A percentile compares a stretch with the other conserved stretches of the same genome.
phyloP scores from a whole-genome alignment of 1,284 basidiomycete species.

The Neonothopanus nambi region DNA sequence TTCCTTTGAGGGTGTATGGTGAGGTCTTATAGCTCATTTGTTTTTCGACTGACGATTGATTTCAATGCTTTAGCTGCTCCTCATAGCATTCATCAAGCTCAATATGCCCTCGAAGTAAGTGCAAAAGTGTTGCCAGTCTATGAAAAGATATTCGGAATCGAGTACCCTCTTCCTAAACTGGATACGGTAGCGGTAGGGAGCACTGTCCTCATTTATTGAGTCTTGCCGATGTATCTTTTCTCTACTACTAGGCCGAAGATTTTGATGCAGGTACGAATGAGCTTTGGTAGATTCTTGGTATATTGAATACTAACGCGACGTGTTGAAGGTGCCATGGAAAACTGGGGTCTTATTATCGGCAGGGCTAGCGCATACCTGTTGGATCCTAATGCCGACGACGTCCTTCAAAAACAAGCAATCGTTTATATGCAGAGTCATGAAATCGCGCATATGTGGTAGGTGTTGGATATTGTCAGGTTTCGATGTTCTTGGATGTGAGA shows the following conservation, averaged over 20 bases:
- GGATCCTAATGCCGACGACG: conserved; percentile 77
- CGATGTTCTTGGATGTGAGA: no score
- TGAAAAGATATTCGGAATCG: conserved; percentile 89
- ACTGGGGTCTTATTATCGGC: conserved; percentile 94
- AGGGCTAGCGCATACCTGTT: conserved; percentile 83
- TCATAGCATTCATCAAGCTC: conserved; percentile 81
- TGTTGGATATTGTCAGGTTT: conserved; percentile 9
- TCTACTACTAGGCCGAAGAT: conserved; percentile 75
- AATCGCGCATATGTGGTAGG: conserved; percentile 81
- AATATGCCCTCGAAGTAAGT: conserved; percentile 89
- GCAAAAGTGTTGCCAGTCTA: conserved; percentile 88
- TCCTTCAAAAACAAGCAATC: conserved; percentile 79
- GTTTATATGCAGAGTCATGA: conserved; percentile 84
- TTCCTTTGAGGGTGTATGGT: conserved; percentile 75
- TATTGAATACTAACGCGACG: background rate
- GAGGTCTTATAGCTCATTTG: conserved; percentile 9
- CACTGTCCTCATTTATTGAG: background rate
- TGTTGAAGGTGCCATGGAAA: conserved; percentile 83
- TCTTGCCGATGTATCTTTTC: conserved; percentile 3
- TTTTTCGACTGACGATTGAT: conserved; percentile 3
- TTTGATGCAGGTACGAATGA: conserved; percentile 72
- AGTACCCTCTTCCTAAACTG: conserved; percentile 91
- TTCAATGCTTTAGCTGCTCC: conserved; percentile 58
- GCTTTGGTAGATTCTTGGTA: background rate
- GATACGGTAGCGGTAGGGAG: conserved; percentile 77